These are phyloP conservation scores for Phytopythium delawarense DNA, from an alignment of 352 stramenopile species.

Conservation along the genomic window DNA sequence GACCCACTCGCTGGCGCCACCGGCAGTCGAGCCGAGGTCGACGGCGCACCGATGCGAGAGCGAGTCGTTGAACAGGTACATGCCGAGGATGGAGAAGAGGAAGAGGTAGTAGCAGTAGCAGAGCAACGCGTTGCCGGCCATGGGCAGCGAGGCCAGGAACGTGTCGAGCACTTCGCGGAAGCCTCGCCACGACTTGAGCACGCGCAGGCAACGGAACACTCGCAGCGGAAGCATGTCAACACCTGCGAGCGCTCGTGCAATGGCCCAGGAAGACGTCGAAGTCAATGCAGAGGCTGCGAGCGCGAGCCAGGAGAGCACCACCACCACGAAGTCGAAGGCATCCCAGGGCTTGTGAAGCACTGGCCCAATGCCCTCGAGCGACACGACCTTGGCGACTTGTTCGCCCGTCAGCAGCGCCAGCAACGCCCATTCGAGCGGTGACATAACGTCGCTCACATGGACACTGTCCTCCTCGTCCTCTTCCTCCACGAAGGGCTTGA, in stretches of 20 bases:
- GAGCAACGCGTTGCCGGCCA: conserved; percentile 65
- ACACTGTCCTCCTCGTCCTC: conserved; percentile 26
- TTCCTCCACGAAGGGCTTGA: conserved; percentile 53
- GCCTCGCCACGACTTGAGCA: conserved; percentile 71
- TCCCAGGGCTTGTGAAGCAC: conserved; percentile 68
- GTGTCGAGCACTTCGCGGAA: conserved; percentile 81
- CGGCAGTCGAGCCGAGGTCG: conserved; percentile 18
- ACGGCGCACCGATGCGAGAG: conserved; percentile 69
- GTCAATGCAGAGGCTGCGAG: conserved; percentile 22
- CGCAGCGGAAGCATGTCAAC: conserved; percentile 74
- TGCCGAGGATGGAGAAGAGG: conserved; percentile 79
- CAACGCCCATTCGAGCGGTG: conserved; percentile 50
- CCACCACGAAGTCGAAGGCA: conserved; percentile 55
- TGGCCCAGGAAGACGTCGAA: conserved; percentile 2
- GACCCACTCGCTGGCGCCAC: conserved; percentile 34
- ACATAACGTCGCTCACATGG: conserved; percentile 45
- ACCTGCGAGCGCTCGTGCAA: conserved; percentile 30
- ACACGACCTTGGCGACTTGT: conserved; percentile 58
- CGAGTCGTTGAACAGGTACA: conserved; percentile 86
- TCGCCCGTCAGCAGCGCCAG: conserved; percentile 66
- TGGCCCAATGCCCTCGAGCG: conserved; percentile 54
- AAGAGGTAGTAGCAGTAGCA: conserved; percentile 87
- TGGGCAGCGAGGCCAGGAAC: conserved; percentile 62
- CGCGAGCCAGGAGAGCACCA: conserved; percentile 61
- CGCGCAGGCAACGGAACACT: conserved; percentile 61